Evolutionary conservation across 371 early-diverging fungal species (phyloP), one percentile per base, ranked within the genome.

Genomic region (Lichtheimia ornata): DNA sequence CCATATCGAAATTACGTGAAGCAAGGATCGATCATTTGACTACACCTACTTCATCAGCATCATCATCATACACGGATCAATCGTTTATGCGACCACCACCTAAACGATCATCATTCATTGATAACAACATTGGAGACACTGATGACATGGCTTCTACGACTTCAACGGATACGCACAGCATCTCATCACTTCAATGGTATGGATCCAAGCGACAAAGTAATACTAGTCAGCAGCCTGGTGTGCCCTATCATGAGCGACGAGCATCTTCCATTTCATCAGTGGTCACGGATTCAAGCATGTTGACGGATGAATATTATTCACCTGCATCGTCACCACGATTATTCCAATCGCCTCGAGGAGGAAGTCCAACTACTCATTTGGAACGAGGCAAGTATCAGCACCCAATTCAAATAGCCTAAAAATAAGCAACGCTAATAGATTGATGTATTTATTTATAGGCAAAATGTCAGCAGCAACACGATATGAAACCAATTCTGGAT

Each of bases 251-350:
- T 52, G 69, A 61, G 30, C 64, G 64, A 25, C 40, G 61, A 15
- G 51, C 58, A 5, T 64, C 69, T 1, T 69, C 69, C 18, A 58
- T 69, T 30, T 69, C 69, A 1, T 69, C 69, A 18, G 55, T 64
- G 28, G 58, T 69, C 4, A 64, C 69, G 24, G 69, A 69, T 50
- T 61, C 69, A 14, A 64, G 61, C 47, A 47, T 44, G 24, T 58
- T 60, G 53, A 63, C 61, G 5, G 69, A 69, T 45, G 64, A 64
- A 30, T 64, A 58, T 22, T 64, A 64, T 47, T 64, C 64, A 4
- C 59, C 69, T 15, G 25, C 62, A 2, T 64, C 69, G 4, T 69
- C 69, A 12, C 69, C 69, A 2, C 60, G 58, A n/a, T 35, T 56
- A 18, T 27, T 53, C 17, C 56, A 58, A 14, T 67, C 67, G 4